Evolutionary conservation across 2,329 filamentous ascomycete genomes (phyloP).

Genomic region (Diaporthe citrichinensis): DNA sequence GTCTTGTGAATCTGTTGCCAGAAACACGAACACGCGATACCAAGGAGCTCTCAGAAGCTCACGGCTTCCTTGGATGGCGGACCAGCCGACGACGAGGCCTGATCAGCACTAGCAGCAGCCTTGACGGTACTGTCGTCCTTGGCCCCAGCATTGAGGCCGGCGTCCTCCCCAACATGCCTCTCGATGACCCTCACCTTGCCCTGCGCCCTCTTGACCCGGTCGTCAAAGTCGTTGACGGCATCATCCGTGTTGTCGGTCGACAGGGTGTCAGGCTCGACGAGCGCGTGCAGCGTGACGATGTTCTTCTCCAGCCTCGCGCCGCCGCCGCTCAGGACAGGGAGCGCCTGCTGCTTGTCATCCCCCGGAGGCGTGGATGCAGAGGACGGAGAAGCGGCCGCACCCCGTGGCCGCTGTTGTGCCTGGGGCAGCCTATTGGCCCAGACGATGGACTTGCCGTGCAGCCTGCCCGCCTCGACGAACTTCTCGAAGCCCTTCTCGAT

Average conservation of each 20-base stretch:
- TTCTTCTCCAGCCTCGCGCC: slow-evolving; percentile 80
- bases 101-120: neutral
- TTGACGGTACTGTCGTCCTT: neutral
- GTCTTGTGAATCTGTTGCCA: neutral
- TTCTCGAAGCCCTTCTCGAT: slow-evolving; percentile 96
- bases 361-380: neutral
- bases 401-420: slow-evolving; percentile 19
- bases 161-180: slow-evolving; percentile 69
- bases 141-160: neutral
- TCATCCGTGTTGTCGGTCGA: slow-evolving; percentile 89
- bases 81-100: slow-evolving; percentile 12
- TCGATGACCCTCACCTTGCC: slow-evolving; percentile 90
- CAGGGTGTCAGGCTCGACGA: slow-evolving; percentile 84
- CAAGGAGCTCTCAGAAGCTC: neutral
- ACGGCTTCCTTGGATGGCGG: slow-evolving; percentile 31
- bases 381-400: neutral
- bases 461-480: slow-evolving; percentile 82
- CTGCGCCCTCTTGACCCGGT: slow-evolving; percentile 85
- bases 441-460: slow-evolving; percentile 85
- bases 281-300: slow-evolving; percentile 78
- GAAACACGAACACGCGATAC: neutral
- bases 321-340: slow-evolving; percentile 56
- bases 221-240: slow-evolving; percentile 91
- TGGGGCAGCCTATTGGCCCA: slow-evolving; percentile 81
- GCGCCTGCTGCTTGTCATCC: slow-evolving; percentile 35